A percentile compares a stretch with the other conserved stretches of the same genome.
phyloP scores from a whole-genome alignment of 2,329 filamentous ascomycete genomes.

The Neoarthrinium moseri region DNA sequence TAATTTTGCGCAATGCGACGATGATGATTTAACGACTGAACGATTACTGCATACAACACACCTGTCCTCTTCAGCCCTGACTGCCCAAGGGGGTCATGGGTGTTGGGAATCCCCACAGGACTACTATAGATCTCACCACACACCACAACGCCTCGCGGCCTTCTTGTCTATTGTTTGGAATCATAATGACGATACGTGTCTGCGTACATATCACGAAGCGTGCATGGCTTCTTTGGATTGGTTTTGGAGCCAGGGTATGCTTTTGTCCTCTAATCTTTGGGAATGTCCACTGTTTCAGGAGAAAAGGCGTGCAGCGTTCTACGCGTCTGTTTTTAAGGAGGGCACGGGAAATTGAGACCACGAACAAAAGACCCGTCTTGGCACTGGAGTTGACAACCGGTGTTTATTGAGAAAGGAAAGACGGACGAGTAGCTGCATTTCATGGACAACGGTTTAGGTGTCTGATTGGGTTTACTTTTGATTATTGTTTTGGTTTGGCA shows the following conservation, averaged over 20 bases:
- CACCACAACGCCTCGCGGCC: slow-evolving; percentile 27
- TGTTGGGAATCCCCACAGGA: not conserved
- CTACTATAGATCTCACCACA: slow-evolving; percentile 1
- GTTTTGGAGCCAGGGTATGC: slow-evolving; percentile 2
- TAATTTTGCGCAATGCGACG: slow-evolving; percentile 1
- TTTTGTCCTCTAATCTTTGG: slow-evolving; percentile 2
- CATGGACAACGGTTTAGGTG: not conserved
- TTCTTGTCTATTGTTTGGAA: slow-evolving; percentile 27
- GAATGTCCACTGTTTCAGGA: not conserved
- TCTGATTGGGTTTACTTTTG: slow-evolving; percentile 1
- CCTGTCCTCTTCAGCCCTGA: too few species aligned
- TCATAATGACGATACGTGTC: slow-evolving; percentile 23
- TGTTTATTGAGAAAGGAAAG: not conserved
- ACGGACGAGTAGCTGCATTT: not conserved
- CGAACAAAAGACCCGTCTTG: not conserved
- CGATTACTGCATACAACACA: slow-evolving; percentile 12
- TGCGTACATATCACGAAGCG: slow-evolving; percentile 19
- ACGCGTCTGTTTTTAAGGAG: not conserved
- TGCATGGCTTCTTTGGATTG: slow-evolving; percentile 14
- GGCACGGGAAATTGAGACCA: not conserved
- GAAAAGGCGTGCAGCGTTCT: not conserved
- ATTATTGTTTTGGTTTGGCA: not conserved
- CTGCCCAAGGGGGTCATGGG: not conserved
- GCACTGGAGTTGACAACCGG: slow-evolving; percentile 3
- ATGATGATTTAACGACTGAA: slow-evolving; percentile 15